phyloP scores from a whole-genome alignment of 169 alveolate genomes.

The Hepatocystis sp. region DNA sequence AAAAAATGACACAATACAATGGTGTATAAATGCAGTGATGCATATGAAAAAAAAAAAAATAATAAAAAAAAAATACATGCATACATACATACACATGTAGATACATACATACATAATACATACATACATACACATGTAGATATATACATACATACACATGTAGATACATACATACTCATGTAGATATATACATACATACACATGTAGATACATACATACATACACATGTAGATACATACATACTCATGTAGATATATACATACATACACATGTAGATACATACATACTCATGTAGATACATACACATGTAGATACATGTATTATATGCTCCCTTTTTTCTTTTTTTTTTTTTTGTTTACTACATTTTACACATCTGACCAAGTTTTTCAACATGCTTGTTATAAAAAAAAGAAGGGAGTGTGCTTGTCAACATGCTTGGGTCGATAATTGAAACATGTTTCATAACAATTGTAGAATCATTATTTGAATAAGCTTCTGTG shows the following conservation, averaged over 20 bases:
- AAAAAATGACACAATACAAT: no score
- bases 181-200: neutral
- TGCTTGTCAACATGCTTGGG: slow-evolving; percentile 23
- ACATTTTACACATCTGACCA: slow-evolving; percentile 2
- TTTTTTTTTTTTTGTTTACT: neutral
- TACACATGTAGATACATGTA: neutral
- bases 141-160: slow-evolving; percentile 1
- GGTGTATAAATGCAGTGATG: no score
- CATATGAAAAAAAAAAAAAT: no score
- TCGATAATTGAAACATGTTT: slow-evolving; percentile 45
- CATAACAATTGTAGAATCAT: slow-evolving; percentile 41
- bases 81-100: neutral
- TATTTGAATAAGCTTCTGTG: slow-evolving; percentile 62
- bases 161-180: neutral
- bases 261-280: neutral
- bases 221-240: neutral
- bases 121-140: neutral
- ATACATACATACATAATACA: neutral
- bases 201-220: neutral
- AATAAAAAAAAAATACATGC: neutral
- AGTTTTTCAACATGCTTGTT: slow-evolving; percentile 16
- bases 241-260: slow-evolving; percentile 2
- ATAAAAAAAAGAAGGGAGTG: slow-evolving; percentile 41
- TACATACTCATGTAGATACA: neutral
- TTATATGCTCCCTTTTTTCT: neutral